A percentile compares a stretch with the other conserved stretches of the same genome.
Conservation (phyloP, 164 flowering plant genomes). For the Tetrastigma voinierianum region DNA sequence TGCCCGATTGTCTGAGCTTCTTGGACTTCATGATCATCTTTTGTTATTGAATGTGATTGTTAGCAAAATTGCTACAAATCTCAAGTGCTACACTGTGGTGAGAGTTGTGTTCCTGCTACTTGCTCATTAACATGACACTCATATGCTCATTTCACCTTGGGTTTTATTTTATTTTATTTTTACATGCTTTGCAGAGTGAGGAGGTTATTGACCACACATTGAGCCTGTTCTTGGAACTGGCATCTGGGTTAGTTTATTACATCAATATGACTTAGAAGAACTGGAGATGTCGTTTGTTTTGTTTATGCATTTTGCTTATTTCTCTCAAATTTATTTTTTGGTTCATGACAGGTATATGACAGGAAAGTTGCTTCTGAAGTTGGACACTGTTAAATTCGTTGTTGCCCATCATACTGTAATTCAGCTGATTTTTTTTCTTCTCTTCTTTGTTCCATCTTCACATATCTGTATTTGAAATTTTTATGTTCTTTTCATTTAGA, state of each 20-base stretch:
- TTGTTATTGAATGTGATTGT: constrained; percentile 80
- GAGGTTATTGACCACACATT: constrained; percentile 93
- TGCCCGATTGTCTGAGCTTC: constrained; percentile 91
- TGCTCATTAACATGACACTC: constrained; percentile 2
- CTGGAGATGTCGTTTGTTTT: not conserved
- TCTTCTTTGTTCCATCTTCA: not conserved
- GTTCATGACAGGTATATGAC: constrained; percentile 77
- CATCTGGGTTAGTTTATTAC: constrained; percentile 75
- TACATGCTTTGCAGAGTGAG: constrained; percentile 58
- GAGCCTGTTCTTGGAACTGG: constrained; percentile 88
- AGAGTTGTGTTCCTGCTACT: constrained; percentile 5
- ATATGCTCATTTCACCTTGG: not conserved
- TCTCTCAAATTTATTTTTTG: constrained; percentile 1
- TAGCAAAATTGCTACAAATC: constrained; percentile 93
- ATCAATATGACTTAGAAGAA: not conserved
- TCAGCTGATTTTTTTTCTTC: constrained; percentile 10
- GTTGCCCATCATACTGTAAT: constrained; percentile 86
- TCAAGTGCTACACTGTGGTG: constrained; percentile 92
- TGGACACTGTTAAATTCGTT: constrained; percentile 85
- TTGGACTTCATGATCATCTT: constrained; percentile 93
- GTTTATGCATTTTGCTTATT: not conserved
- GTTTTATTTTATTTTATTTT: constrained; percentile 4
- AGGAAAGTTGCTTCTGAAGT: constrained; percentile 89
- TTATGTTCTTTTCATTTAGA: not conserved
- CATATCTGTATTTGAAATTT: not conserved